Evolutionary conservation across 768 basidiomycete species (phyloP).

Genomic region (Neoboletus subvelutipes): DNA sequence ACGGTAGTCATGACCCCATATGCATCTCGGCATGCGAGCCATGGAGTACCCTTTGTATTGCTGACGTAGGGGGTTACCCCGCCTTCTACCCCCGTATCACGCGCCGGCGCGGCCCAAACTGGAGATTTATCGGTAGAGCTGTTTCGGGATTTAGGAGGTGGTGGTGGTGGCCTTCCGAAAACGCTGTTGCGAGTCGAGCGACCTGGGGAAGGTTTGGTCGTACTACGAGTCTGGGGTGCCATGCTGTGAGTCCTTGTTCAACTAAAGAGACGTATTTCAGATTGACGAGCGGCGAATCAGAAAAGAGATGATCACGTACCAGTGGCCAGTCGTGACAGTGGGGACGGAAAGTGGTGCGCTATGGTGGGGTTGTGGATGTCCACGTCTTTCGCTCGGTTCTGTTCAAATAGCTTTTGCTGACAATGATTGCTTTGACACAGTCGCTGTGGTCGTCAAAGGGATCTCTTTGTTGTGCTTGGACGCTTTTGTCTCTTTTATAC

Average conservation of each 20-base stretch:
- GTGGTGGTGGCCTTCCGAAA: conserved; percentile 14
- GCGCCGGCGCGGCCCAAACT: neutral
- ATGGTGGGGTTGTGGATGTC: neutral
- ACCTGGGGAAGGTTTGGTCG: conserved; percentile 15
- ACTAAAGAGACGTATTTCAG: neutral
- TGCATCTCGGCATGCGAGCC: conserved; percentile 22
- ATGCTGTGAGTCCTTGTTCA: conserved; percentile 10
- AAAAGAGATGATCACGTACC: conserved; percentile 2
- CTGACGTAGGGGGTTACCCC: neutral
- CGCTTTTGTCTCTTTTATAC: conserved; percentile 25
- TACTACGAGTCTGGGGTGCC: conserved; percentile 28
- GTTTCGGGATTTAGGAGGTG: conserved; percentile 9
- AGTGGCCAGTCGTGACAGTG: neutral
- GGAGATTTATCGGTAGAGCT: neutral
- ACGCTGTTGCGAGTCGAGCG: conserved; percentile 25
- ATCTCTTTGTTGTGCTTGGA: conserved; percentile 18
- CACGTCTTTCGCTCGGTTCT: neutral
- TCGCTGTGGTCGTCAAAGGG: conserved; percentile 5
- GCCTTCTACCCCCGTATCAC: neutral
- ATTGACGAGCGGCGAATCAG: neutral
- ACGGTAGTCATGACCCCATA: conserved; percentile 9
- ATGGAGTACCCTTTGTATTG: conserved; percentile 3
- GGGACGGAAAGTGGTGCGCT: neutral
- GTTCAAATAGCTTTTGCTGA: conserved; percentile 25
- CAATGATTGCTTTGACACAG: conserved; percentile 16